Conservation (phyloP, 2,329 filamentous ascomycete genomes). For the Paecilomyces sp. region DNA sequence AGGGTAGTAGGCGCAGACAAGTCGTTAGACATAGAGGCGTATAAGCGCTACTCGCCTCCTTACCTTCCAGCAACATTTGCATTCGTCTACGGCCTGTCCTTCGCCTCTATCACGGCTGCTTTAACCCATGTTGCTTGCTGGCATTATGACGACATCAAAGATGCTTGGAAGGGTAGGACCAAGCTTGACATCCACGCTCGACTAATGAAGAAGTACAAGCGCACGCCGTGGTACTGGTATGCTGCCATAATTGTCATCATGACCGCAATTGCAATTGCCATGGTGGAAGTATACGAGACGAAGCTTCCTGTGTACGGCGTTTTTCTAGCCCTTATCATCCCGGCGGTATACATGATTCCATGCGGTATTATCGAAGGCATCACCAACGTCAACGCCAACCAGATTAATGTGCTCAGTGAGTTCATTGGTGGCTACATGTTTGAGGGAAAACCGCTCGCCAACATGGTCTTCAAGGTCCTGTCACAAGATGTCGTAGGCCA, state of each 20-base stretch:
- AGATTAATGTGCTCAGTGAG: conserved; percentile 37
- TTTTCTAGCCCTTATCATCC: conserved; percentile 34
- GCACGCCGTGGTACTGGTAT: conserved; percentile 39
- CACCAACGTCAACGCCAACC: conserved; percentile 39
- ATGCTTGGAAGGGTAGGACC: conserved; percentile 23
- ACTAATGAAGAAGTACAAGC: conserved; percentile 31
- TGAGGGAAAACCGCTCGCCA: conserved; percentile 37
- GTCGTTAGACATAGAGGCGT: conserved; percentile 52
- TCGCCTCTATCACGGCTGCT: conserved; percentile 54
- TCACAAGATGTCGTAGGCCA: conserved; percentile 38
- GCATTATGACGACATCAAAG: conserved; percentile 22
- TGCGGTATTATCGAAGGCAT: conserved; percentile 39
- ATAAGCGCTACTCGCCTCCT: conserved; percentile 57
- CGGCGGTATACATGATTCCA: conserved; percentile 37
- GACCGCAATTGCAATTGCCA: conserved; percentile 20
- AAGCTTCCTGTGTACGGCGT: conserved; percentile 38
- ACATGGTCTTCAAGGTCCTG: conserved; percentile 41
- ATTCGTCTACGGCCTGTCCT: conserved; percentile 51
- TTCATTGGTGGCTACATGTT: conserved; percentile 41
- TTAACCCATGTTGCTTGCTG: conserved; percentile 22
- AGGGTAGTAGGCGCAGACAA: conserved; percentile 47
- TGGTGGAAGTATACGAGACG: conserved; percentile 37
- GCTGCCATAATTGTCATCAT: conserved; percentile 25
- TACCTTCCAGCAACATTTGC: conserved; percentile 54
- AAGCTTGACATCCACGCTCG: conserved; percentile 36